These are phyloP conservation scores for Emydomyces testavorans DNA, from an alignment of 2,329 filamentous ascomycete genomes.

Conservation along the genomic window DNA sequence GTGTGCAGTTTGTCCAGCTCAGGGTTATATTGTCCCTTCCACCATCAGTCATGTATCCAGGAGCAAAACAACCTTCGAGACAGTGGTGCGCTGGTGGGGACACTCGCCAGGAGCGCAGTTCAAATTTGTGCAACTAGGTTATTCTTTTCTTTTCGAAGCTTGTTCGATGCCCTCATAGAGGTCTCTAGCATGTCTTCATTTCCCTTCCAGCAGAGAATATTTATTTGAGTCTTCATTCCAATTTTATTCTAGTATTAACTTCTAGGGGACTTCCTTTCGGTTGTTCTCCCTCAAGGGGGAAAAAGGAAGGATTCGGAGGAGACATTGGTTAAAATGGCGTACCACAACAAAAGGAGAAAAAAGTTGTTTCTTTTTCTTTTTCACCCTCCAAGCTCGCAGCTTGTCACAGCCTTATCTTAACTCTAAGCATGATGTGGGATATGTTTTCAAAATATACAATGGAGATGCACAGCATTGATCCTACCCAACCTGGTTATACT, in stretches of 20 bases:
- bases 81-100: not conserved
- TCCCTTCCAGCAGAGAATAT: not conserved
- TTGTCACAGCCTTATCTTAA: no score
- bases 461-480: no score
- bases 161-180: not conserved
- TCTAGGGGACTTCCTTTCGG: no score
- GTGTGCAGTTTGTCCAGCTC: not conserved
- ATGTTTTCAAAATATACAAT: no score
- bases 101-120: not conserved
- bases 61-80: not conserved
- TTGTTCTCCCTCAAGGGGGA: no score
- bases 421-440: no score
- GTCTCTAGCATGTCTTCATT: not conserved
- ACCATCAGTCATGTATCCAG: constrained; percentile 1
- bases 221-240: not conserved
- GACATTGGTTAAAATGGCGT: no score
- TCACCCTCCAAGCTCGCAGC: no score
- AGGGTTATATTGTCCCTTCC: not conserved
- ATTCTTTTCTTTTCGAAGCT: not conserved
- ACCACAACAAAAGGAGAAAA: no score
- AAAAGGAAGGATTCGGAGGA: not conserved
- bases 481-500: no score
- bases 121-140: not conserved
- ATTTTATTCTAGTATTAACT: no score
- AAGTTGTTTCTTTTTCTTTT: no score